Conservation (phyloP, 441 rosid genomes). For the Euphorbia celastroides region DNA sequence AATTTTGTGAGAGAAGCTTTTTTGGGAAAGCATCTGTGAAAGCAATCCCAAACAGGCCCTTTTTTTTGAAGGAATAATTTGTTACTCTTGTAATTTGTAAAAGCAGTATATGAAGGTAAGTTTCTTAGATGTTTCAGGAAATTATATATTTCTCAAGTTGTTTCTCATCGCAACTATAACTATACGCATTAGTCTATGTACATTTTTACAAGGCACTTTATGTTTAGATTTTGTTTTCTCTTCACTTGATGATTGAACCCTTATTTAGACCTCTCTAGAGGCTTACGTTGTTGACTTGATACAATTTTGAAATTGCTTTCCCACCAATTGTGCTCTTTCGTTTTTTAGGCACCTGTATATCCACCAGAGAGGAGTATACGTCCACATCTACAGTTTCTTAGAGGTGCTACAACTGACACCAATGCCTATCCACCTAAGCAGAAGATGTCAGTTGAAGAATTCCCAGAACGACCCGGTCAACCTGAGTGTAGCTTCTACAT, state of each 20-base stretch:
- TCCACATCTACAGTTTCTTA: slow-evolving; percentile 40
- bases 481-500: slow-evolving; percentile 77
- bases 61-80: too few species aligned
- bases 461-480: slow-evolving; percentile 86
- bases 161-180: not conserved
- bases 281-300: not conserved
- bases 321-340: slow-evolving; percentile 12
- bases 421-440: slow-evolving; percentile 38
- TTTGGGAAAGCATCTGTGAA: too few species aligned
- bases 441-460: slow-evolving; percentile 52
- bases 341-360: slow-evolving; percentile 51
- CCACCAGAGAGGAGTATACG: slow-evolving; percentile 47
- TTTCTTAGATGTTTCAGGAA: not conserved
- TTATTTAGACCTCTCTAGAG: not conserved
- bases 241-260: not conserved
- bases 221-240: not conserved
- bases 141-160: not conserved
- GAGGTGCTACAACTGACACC: slow-evolving; percentile 36
- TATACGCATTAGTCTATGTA: not conserved
- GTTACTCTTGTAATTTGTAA: not conserved
- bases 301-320: not conserved
- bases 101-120: not conserved
- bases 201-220: not conserved
- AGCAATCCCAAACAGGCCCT: too few species aligned
- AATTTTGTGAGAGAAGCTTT: too few species aligned